Evolutionary conservation across 768 basidiomycete genomes (phyloP).

Genomic region (Porphyrellus cyaneotinctus): DNA sequence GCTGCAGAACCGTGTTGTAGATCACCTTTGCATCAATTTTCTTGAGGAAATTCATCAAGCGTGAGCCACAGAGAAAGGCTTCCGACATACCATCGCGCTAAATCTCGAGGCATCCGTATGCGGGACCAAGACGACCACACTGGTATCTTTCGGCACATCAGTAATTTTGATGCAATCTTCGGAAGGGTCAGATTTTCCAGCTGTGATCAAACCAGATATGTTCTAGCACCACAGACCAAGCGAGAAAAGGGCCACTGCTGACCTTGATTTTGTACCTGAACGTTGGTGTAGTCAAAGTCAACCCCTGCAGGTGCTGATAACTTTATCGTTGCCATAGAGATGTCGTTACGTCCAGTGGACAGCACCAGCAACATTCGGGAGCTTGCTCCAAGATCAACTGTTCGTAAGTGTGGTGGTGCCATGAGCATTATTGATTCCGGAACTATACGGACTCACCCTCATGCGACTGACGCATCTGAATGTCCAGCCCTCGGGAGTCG

Average conservation of each 20-base stretch:
- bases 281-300: conserved; percentile 42
- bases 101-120: conserved; percentile 64
- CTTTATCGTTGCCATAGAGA: conserved; percentile 51
- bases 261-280: conserved; percentile 38
- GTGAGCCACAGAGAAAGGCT: neutral
- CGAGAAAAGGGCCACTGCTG: conserved; percentile 10
- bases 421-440: conserved; percentile 12
- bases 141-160: conserved; percentile 45
- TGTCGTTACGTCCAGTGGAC: conserved; percentile 65
- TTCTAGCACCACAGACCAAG: neutral
- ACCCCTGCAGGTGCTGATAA: conserved; percentile 54
- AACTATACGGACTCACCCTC: conserved; percentile 20
- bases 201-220: conserved; percentile 14
- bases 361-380: conserved; percentile 53
- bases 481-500: conserved; percentile 59
- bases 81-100: conserved; percentile 51
- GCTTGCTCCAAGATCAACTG: conserved; percentile 64
- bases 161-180: conserved; percentile 44
- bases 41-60: conserved; percentile 33
- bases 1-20: conserved; percentile 59
- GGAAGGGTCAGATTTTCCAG: conserved; percentile 33
- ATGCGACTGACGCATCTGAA: conserved; percentile 57
- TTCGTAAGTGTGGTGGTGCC: conserved; percentile 1
- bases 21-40: conserved; percentile 66
- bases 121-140: conserved; percentile 52